A percentile compares a stretch with the other conserved stretches of the same genome.
These are phyloP conservation scores for Paramecium bursaria DNA, from an alignment of 73 alveolate genomes.

Conservation along the genomic window DNA sequence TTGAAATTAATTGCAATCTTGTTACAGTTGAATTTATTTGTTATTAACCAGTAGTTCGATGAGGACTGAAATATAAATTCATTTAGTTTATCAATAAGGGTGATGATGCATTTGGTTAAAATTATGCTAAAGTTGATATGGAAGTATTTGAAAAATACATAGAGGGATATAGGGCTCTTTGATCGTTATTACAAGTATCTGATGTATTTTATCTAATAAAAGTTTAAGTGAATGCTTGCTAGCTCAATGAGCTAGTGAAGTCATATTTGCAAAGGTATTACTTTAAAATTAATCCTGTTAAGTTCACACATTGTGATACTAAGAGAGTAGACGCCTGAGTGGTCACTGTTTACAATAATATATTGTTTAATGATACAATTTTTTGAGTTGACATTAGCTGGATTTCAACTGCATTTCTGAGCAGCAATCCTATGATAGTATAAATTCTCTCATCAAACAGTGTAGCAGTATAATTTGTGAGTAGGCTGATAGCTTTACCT, in stretches of 20 bases:
- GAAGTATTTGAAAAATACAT: not conserved
- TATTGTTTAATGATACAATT: no score
- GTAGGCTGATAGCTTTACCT: no score
- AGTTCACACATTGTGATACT: not conserved
- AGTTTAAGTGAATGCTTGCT: not conserved
- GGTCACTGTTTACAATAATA: not conserved
- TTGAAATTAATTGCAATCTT: not conserved
- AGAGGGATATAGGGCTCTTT: not conserved
- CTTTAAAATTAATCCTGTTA: slow-evolving; percentile 31
- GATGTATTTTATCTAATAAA: not conserved
- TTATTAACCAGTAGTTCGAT: slow-evolving; percentile 20
- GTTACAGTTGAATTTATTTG: slow-evolving; percentile 16
- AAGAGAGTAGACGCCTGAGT: not conserved
- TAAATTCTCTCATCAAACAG: no score
- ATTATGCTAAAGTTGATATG: not conserved
- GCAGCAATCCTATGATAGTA: no score
- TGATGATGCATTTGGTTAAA: slow-evolving; percentile 17
- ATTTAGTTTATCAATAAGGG: slow-evolving; percentile 39
- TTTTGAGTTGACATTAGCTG: no score
- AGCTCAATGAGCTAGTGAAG: not conserved
- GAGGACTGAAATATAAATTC: slow-evolving; percentile 17
- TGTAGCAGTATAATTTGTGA: no score
- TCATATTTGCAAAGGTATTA: slow-evolving; percentile 18
- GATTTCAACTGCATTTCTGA: no score
- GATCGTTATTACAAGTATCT: slow-evolving; percentile 47